Evolutionary conservation across 768 basidiomycete species (phyloP).

Genomic region (Tephrocybe rancida): DNA sequence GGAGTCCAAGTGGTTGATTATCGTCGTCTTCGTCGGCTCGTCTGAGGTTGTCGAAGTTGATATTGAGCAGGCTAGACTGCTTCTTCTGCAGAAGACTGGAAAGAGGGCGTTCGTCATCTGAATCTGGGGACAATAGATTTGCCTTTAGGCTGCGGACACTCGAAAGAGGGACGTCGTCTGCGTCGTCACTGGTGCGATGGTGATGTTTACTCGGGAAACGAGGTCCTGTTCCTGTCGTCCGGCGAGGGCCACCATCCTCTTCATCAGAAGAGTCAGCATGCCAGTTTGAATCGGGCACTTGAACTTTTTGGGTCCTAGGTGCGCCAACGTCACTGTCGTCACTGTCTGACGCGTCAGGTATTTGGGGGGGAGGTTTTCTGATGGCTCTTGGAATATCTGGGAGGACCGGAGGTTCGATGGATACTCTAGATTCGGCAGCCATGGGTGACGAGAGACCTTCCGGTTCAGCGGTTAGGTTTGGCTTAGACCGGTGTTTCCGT

Average conservation of each 20-base stretch:
- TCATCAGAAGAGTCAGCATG: constrained; percentile 66
- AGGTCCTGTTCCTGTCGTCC: constrained; percentile 60
- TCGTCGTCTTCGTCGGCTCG: constrained; percentile 59
- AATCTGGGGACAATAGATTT: constrained; percentile 37
- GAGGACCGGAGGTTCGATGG: constrained; percentile 44
- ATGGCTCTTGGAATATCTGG: constrained; percentile 44
- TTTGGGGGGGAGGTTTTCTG: constrained; percentile 37
- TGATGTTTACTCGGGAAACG: constrained; percentile 42
- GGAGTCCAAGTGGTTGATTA: constrained; percentile 71
- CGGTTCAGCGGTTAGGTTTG: not conserved
- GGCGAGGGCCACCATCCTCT: constrained; percentile 55
- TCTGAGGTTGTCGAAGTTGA: constrained; percentile 39
- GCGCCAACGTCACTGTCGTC: constrained; percentile 46
- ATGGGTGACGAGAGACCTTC: constrained; percentile 13
- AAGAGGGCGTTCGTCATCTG: constrained; percentile 76
- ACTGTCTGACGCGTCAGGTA: constrained; percentile 51
- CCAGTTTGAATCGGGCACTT: constrained; percentile 33
- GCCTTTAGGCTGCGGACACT: constrained; percentile 54
- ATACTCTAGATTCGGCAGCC: constrained; percentile 29
- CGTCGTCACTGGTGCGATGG: constrained; percentile 48
- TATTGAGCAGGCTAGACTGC: constrained; percentile 44
- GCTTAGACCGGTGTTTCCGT: constrained; percentile 38
- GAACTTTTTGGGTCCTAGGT: constrained; percentile 12
- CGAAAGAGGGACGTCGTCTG: constrained; percentile 80
- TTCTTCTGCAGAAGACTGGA: constrained; percentile 56